Percentiles rank a stretch among this genome's conserved stretches.
Evolutionary conservation across 495 filamentous ascomycete species (phyloP).

Genomic region (Penicillium coffeae): DNA sequence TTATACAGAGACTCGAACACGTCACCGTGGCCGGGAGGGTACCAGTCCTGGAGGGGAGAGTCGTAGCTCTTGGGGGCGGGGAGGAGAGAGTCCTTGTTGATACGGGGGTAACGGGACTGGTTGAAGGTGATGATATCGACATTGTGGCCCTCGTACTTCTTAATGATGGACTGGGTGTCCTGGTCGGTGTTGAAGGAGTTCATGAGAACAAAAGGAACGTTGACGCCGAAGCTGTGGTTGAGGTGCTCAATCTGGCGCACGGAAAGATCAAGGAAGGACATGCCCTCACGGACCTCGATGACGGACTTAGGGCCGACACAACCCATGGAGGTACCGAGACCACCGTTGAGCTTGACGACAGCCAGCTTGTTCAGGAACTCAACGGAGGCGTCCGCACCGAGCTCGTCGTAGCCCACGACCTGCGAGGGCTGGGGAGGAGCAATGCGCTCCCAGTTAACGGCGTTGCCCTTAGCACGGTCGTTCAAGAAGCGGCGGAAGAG

Average conservation of each 20-base stretch:
- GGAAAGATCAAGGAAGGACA: slow-evolving; percentile 99
- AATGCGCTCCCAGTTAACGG: slow-evolving; percentile 93
- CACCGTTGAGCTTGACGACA: slow-evolving; percentile 98
- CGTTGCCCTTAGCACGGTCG: slow-evolving; percentile 97
- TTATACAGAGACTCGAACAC: slow-evolving; percentile 99
- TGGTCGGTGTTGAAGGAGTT: slow-evolving; percentile 99
- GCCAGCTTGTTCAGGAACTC: slow-evolving; percentile 96
- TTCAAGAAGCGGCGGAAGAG: slow-evolving; percentile 97
- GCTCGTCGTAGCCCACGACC: slow-evolving; percentile 87
- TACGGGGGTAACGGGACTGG: slow-evolving; percentile 95
- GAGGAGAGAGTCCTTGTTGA: slow-evolving; percentile 96
- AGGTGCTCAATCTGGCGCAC: slow-evolving; percentile 99
- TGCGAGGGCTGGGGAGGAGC: slow-evolving; percentile 84
- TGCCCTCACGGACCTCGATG: slow-evolving; percentile 99
- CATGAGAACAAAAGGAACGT: slow-evolving; percentile 98
- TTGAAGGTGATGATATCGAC: slow-evolving; percentile 99
- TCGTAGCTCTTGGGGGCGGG: slow-evolving; percentile 89
- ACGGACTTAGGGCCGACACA: slow-evolving; percentile 99
- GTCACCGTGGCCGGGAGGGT: slow-evolving; percentile 98
- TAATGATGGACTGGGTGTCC: slow-evolving; percentile 98
- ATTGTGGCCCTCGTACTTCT: slow-evolving; percentile 99
- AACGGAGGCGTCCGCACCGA: slow-evolving; percentile 81
- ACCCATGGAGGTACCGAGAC: slow-evolving; percentile 99
- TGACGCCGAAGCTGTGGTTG: slow-evolving; percentile 95
- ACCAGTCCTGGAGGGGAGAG: slow-evolving; percentile 93